Evolutionary conservation across 2,329 filamentous ascomycete genomes (phyloP), one percentile per base, ranked within the genome.

Genomic region (Hypoxylon sp.): DNA sequence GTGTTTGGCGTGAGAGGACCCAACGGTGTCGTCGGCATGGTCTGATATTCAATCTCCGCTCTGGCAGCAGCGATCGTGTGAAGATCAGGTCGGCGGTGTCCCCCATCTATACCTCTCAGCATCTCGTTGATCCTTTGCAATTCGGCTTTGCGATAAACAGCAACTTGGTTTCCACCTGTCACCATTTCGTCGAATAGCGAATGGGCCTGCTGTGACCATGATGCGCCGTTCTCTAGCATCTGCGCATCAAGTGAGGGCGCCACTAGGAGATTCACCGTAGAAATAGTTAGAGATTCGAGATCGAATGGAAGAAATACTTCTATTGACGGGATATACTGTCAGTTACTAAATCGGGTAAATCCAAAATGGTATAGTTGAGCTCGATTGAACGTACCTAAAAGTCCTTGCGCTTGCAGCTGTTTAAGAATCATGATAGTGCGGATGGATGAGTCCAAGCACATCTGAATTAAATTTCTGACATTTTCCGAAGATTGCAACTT

Each of bases 391-490:
- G n/a, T n/a, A 37, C 35, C 35, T 23, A 37, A 21, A 2, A 37
- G 20, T 9, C 35, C 35, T 16, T 37, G 35, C 7, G 21, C 21
- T n/a, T 37, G 35, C 4, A 37, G 13, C 7, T 21, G 20, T 21
- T 37, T 21, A 3, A 37, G 12, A 9, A 37, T 37, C n/a, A 37
- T 25, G 21, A 37, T 26, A 7, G 21, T 26, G 16, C 19, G 21
- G 20, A 23, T 20, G 5, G 35, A 37, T 9, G 35, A 37, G 7
- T 37, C 35, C 15, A 37, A 5, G 8, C 35, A 37, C 35, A 37
- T 37, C 13, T 37, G 35, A 15, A 37, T 23, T 20, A 37, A 21
- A 15, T 20, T 37, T 11, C 35, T 13, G 26, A 37, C 20, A 37
- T 21, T 20, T 7, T 37, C n/a, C 21, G 6, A 23, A 13, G 21